Base-by-base conservation (phyloP, 176 grass and related monocot species). In the Carex myosuroides region DNA sequence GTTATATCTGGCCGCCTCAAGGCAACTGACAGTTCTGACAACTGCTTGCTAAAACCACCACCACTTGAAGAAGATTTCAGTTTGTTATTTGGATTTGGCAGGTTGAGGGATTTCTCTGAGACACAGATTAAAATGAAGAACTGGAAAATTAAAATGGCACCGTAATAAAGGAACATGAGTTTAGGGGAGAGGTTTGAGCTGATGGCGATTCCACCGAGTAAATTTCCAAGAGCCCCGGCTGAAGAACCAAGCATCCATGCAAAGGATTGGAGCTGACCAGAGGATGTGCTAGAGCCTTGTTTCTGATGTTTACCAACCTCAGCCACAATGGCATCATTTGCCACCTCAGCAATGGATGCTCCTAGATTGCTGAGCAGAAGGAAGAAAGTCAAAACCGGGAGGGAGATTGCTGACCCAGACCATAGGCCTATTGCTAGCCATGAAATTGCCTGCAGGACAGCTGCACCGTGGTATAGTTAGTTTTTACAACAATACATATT, bases 321-420 rank as follows among this genome's bases (percentile, higher is more conserved):
- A 0, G 88, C 91, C 56, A 99, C 93, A 67, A 99, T 94, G 83
- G 96, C 96, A 80, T 95, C 96, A 89, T 99, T 99, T 41, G 96
- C 96, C 76, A 99, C 96, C 89, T 99, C 96, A 84, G 88, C 92
- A 86, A 95, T 89, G 66, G 97, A 95, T 35, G 97, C 93, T 37
- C 97, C 97, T 55, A 99, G 92, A 84, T 99, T 99, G 85, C 97
- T 92, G 33, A 99, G 88, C 13, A 99, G 93, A 88, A 99, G 97
- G 75, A 99, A 90, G 35, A 94, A 37, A 29, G 93, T 94, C 79
- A 99, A 84, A 57, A 72, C 35, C 7, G 88, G 61, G 78, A 99
- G 58, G 44, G 97, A 92, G 83, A 94, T 90, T 62, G 81, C 89
- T 16, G 85, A 52, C 16, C 32, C 86, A 3, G 91, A 85, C 85